Conservation (phyloP, 371 early-diverging fungal species). For the Phascolomyces articulosus region DNA sequence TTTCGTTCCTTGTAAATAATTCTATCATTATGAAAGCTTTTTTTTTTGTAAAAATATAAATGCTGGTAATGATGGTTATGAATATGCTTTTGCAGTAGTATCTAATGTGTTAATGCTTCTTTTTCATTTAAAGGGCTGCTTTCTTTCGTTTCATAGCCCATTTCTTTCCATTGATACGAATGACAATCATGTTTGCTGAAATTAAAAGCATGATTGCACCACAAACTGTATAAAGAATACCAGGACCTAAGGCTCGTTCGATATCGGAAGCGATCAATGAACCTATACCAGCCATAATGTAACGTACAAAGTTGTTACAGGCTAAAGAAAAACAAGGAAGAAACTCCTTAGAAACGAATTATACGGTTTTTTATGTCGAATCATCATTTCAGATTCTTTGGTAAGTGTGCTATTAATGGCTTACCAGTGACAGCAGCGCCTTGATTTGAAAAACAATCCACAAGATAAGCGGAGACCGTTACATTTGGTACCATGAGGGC, state of each 20-base stretch:
- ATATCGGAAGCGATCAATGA: slow-evolving; percentile 40
- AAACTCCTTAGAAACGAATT: too few relatives aligned
- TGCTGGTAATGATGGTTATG: too few relatives aligned
- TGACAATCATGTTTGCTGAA: neutral
- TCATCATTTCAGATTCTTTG: too few relatives aligned
- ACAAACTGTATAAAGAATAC: slow-evolving; percentile 36
- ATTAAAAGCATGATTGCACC: slow-evolving; percentile 18
- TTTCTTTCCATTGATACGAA: neutral
- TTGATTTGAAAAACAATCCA: slow-evolving; percentile 41
- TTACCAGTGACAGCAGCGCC: slow-evolving; percentile 48
- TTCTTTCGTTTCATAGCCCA: slow-evolving; percentile 7
- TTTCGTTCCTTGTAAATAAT: too few relatives aligned
- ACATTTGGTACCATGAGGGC: slow-evolving; percentile 36
- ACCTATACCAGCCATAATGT: slow-evolving; percentile 41
- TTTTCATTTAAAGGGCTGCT: neutral
- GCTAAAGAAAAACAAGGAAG: slow-evolving; percentile 19
- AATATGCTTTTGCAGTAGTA: too few relatives aligned
- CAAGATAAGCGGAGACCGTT: slow-evolving; percentile 38
- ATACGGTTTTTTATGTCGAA: too few relatives aligned
- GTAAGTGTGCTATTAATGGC: neutral
- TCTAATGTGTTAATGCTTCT: too few relatives aligned
- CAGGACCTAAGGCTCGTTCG: slow-evolving; percentile 26
- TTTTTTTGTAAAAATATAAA: too few relatives aligned
- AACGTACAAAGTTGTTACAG: slow-evolving; percentile 46
- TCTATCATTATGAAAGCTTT: too few relatives aligned